Base-by-base conservation (phyloP, 2,329 filamentous ascomycete genomes). In the Sporothrix schenckii region DNA sequence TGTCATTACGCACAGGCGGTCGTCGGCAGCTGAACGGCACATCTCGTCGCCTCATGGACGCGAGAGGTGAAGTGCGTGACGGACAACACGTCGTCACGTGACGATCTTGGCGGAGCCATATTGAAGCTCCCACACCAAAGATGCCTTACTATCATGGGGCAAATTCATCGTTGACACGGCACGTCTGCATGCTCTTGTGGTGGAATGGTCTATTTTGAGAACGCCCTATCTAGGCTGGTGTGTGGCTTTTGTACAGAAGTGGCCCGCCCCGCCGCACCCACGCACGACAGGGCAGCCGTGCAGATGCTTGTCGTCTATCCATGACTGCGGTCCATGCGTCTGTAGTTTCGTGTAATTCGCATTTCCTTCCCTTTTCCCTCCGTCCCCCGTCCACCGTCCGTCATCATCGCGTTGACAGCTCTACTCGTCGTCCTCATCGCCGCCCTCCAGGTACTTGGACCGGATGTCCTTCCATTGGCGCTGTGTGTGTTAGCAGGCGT, bases 381-480 rank as follows among this genome's bases (percentile, higher is more conserved):
- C 24, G 1, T 24, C 24, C 24, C 24, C 24, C 24, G 24, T 24
- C 24, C 39, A 13, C 11, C 41, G 9, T 44, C 44, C 41, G 65
- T 53, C 44, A 10, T 41, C 19, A n/a, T 30, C n/a, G 14, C 4
- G 41, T 14, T 27, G 24, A 24, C 24, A 24, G 2, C 24, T 24
- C 24, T 83, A 81, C 78, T 90, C 89, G 74, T 90, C 87, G 74
- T 89, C 89, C 75, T 89, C 89, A 74, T 91, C 89, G 70, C 85
- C 87, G 72, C 86, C 85, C 83, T 92, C 83, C 78, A 97, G 81
- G 82, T 97, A 99, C 83, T 87, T 90, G 81, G 90, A 84, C 84
- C 96, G 94, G 85, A 99, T 97, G 81, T 99, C 95, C 88, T 97
- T 97, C 95, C 95, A 98, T 96, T 97, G 94, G 79, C 94, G 93